Evolutionary conservation across 805 yeast species (phyloP).

Genomic region (Spathaspora passalidarum): DNA sequence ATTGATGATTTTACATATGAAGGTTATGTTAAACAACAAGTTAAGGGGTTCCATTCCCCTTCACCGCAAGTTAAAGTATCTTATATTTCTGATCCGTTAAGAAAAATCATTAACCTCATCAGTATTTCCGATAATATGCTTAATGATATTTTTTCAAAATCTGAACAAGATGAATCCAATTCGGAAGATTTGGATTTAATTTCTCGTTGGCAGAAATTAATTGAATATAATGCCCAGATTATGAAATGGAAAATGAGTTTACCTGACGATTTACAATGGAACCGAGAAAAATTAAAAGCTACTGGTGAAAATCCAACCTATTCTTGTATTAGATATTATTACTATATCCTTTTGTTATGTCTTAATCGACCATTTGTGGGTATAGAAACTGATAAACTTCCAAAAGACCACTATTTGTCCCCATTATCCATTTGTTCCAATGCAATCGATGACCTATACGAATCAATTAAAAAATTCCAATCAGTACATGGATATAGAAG

Average conservation of each 20-base stretch:
- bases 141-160: slow-evolving; percentile 42
- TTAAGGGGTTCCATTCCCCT: slow-evolving; percentile 11
- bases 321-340: slow-evolving; percentile 52
- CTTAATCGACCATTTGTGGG: slow-evolving; percentile 60
- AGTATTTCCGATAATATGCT: slow-evolving; percentile 44
- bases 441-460: slow-evolving; percentile 42
- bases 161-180: slow-evolving; percentile 25
- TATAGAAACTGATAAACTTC: slow-evolving; percentile 14
- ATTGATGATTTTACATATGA: slow-evolving; percentile 55
- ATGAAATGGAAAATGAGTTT: slow-evolving; percentile 49
- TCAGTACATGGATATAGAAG: slow-evolving; percentile 37
- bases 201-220: slow-evolving; percentile 35
- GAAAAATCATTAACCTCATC: slow-evolving; percentile 39
- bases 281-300: slow-evolving; percentile 32
- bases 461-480: slow-evolving; percentile 35
- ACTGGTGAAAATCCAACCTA: slow-evolving; percentile 53
- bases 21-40: slow-evolving; percentile 12
- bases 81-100: slow-evolving; percentile 43
- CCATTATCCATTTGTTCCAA: slow-evolving; percentile 35
- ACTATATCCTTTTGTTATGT: slow-evolving; percentile 56
- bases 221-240: slow-evolving; percentile 49
- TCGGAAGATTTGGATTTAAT: slow-evolving; percentile 40
- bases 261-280: slow-evolving; percentile 52
- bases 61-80: slow-evolving; percentile 15
- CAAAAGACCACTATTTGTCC: slow-evolving; percentile 17